phyloP scores from a whole-genome alignment of 768 basidiomycete species.

The Russula compacta region DNA sequence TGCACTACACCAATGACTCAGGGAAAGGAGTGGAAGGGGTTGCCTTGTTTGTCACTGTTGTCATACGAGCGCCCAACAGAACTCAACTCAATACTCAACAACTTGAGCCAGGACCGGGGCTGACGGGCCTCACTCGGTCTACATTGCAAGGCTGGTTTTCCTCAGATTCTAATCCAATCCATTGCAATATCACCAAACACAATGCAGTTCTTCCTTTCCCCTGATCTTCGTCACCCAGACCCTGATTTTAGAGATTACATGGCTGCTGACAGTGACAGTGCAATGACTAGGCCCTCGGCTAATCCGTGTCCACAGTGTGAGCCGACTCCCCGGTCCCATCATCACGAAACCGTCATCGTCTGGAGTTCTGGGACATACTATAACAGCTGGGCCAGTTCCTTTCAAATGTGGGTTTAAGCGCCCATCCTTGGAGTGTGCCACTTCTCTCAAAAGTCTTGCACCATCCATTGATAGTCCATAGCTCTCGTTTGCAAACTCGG shows the following conservation, averaged over 20 bases:
- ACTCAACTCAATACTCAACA: background rate
- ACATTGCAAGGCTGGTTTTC: background rate
- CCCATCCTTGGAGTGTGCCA: background rate
- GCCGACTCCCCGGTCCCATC: background rate
- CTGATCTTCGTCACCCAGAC: background rate
- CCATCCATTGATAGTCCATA: background rate
- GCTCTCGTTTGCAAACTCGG: background rate
- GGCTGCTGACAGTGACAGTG: background rate
- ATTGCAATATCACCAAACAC: background rate
- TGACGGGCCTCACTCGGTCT: background rate
- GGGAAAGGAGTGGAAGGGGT: background rate
- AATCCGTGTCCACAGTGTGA: background rate
- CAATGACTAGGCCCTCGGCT: background rate
- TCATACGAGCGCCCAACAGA: background rate
- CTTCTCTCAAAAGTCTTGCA: background rate
- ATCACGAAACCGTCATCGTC: background rate
- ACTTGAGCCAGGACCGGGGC: background rate
- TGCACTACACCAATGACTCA: background rate
- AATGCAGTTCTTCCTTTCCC: background rate
- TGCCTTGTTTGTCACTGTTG: conserved; percentile 11
- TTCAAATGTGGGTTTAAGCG: background rate
- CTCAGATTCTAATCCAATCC: background rate
- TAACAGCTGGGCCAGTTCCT: background rate
- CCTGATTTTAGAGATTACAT: background rate
- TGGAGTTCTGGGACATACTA: background rate